Percentiles rank a stretch among this genome's conserved stretches.
phyloP scores from a whole-genome alignment of 768 basidiomycete species.

The Mycena floridula region DNA sequence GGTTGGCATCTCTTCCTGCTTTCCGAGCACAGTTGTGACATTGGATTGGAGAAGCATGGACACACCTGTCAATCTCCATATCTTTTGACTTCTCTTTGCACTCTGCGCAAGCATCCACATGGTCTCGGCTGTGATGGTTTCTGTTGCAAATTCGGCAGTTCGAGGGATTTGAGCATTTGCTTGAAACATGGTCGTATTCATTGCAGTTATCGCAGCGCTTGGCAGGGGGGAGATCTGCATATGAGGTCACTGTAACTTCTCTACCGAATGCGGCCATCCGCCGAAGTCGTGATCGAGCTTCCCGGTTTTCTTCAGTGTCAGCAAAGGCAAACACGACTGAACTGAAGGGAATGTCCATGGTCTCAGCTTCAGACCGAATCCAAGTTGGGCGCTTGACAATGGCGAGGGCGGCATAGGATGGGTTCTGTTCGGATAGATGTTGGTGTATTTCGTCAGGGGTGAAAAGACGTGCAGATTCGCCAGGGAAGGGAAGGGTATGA shows the following conservation, averaged over 20 bases:
- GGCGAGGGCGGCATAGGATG: not conserved
- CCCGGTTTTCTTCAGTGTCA: not conserved
- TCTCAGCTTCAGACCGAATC: not conserved
- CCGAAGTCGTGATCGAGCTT: not conserved
- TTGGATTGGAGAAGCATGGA: no score
- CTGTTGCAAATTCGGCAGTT: no score
- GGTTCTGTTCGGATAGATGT: not conserved
- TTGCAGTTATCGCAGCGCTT: not conserved
- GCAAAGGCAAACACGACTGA: not conserved
- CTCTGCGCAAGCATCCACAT: no score
- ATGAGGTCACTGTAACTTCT: not conserved
- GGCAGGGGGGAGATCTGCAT: not conserved
- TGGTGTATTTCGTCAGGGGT: not conserved
- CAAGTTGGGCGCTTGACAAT: not conserved
- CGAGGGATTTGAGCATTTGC: no score
- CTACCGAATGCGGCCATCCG: not conserved
- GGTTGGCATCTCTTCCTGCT: no score
- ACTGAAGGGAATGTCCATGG: not conserved
- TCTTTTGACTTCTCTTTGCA: no score
- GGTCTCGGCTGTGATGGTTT: no score
- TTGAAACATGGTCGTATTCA: not conserved
- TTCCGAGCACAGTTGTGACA: no score
- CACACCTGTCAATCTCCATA: no score
- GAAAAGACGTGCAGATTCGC: not conserved
- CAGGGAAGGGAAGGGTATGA: not conserved